These are phyloP conservation scores for Tillandsia leiboldiana DNA, from an alignment of 176 grass and related monocot genomes.

Conservation along the genomic window DNA sequence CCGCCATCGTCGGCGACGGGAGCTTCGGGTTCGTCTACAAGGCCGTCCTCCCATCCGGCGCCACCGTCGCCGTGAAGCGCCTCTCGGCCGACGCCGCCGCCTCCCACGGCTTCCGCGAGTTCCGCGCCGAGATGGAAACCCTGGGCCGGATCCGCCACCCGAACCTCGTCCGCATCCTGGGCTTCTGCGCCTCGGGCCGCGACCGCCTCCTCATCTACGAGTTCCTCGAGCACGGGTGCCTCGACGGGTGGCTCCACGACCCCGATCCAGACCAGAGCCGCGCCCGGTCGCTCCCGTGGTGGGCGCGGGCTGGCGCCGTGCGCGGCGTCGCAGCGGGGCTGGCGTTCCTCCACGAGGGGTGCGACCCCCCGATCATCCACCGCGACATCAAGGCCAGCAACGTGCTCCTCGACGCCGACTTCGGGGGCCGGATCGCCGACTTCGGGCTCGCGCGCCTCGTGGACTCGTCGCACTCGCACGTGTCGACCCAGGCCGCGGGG, in stretches of 20 bases:
- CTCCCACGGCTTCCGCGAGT: conserved; percentile 61
- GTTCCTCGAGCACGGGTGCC: conserved; percentile 65
- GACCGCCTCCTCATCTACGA: conserved; percentile 88
- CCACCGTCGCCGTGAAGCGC: conserved; percentile 56
- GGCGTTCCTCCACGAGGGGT: conserved; percentile 66
- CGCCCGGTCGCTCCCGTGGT: conserved; percentile 28
- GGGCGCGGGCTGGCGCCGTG: conserved; percentile 35
- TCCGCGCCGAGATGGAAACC: conserved; percentile 68
- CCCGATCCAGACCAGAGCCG: conserved; percentile 10
- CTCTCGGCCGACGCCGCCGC: conserved; percentile 41
- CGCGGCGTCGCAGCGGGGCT: conserved; percentile 52
- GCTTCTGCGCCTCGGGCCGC: conserved; percentile 52
- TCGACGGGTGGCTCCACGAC: conserved; percentile 65
- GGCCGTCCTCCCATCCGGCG: conserved; percentile 39
- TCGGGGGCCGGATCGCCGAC: conserved; percentile 65
- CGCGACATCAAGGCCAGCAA: conserved; percentile 87
- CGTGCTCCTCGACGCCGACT: conserved; percentile 57
- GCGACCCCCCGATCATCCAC: conserved; percentile 53
- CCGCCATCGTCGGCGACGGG: conserved; percentile 81
- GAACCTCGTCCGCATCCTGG: conserved; percentile 62
- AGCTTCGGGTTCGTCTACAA: conserved; percentile 94
- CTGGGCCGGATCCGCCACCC: conserved; percentile 62
- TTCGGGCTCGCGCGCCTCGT: conserved; percentile 63
- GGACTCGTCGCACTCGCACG: conserved; percentile 38
- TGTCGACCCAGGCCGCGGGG: conserved; percentile 68